A percentile compares a stretch with the other conserved stretches of the same genome.
phyloP scores from a whole-genome alignment of 495 filamentous ascomycete genomes.

The Aspergillus panamensis region DNA sequence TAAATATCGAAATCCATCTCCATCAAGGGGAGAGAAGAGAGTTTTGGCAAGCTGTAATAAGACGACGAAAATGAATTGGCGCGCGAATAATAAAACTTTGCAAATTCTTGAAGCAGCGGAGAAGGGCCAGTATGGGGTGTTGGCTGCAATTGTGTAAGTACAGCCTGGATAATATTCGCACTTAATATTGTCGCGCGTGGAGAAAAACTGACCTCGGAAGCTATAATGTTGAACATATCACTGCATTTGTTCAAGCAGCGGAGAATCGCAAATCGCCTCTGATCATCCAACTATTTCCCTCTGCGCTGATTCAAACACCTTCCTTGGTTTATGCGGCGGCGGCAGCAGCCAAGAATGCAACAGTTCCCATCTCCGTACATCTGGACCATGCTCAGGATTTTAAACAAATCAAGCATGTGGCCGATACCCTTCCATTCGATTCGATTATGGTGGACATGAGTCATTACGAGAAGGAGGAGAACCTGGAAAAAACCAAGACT shows the following conservation, averaged over 20 bases:
- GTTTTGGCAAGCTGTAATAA: too few species aligned
- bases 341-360: constrained; percentile 53
- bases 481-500: constrained; percentile 58
- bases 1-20: background rate
- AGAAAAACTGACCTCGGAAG: background rate
- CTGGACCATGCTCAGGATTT: constrained; percentile 64
- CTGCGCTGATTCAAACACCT: constrained; percentile 59
- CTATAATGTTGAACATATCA: constrained; percentile 74
- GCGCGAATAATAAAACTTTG: too few species aligned
- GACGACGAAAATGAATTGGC: too few species aligned
- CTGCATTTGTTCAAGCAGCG: constrained; percentile 64
- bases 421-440: constrained; percentile 58
- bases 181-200: too few species aligned
- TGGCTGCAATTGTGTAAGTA: too few species aligned
- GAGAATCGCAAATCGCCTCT: constrained; percentile 62
- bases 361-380: constrained; percentile 62
- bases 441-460: constrained; percentile 72
- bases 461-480: constrained; percentile 71
- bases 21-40: background rate
- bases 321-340: constrained; percentile 53
- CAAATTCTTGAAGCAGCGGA: too few species aligned
- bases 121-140: too few species aligned
- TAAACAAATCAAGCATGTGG: constrained; percentile 56
- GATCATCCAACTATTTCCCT: constrained; percentile 74
- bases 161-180: too few species aligned